These are phyloP conservation scores for Penicillium taxi DNA, from an alignment of 495 filamentous ascomycete genomes.

Conservation along the genomic window DNA sequence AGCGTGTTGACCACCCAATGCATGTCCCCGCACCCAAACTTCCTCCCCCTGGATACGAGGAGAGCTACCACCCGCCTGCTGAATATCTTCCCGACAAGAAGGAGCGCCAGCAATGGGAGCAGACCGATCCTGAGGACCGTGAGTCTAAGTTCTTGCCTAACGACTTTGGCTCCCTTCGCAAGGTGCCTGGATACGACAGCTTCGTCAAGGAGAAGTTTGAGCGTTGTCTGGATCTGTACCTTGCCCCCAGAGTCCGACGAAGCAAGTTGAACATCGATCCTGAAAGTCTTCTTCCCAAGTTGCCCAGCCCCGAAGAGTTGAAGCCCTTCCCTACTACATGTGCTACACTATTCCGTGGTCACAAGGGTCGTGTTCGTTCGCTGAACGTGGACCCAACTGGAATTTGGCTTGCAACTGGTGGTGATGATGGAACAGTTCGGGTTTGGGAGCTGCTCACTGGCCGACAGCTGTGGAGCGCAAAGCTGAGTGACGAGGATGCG, in stretches of 20 bases:
- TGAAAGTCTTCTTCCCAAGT: conserved; percentile 82
- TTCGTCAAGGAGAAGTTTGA: conserved; percentile 96
- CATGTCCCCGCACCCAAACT: conserved; percentile 94
- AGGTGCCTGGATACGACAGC: conserved; percentile 84
- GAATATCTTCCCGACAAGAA: conserved; percentile 84
- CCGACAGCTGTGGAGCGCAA: conserved; percentile 77
- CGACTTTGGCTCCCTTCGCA: conserved; percentile 72
- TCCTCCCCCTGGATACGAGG: conserved; percentile 85
- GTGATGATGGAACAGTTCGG: conserved; percentile 87
- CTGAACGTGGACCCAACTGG: conserved; percentile 72
- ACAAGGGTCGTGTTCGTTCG: conserved; percentile 80
- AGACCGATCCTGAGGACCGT: conserved; percentile 79
- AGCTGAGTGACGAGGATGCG: conserved; percentile 69
- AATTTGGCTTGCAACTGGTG: conserved; percentile 76
- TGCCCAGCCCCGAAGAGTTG: conserved; percentile 89
- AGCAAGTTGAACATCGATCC: conserved; percentile 97
- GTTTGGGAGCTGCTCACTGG: conserved; percentile 87
- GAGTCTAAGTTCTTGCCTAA: conserved; percentile 82
- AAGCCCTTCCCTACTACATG: conserved; percentile 87
- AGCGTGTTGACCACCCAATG: conserved; percentile 81
- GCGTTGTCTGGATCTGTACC: conserved; percentile 87
- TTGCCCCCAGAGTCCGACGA: conserved; percentile 83
- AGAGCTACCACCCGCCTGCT: conserved; percentile 92
- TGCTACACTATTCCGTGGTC: conserved; percentile 75
- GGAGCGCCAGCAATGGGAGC: conserved; percentile 84